Evolutionary conservation across 2,329 filamentous ascomycete genomes (phyloP).

Genomic region (Cercospora berteroae): DNA sequence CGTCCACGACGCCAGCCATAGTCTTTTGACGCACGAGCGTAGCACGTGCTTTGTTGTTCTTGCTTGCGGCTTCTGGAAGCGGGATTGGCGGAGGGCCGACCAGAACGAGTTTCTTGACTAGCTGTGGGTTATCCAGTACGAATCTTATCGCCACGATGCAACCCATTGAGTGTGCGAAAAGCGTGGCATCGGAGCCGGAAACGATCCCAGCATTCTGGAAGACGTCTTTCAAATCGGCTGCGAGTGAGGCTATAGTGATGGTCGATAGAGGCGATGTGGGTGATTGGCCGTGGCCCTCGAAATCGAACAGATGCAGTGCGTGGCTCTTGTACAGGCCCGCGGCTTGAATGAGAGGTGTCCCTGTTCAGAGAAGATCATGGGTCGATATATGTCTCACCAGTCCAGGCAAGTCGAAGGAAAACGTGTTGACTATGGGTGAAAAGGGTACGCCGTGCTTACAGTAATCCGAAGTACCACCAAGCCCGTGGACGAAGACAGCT

Average conservation of each 20-base stretch:
- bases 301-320: constrained; percentile 45
- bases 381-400: background rate
- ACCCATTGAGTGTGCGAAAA: constrained; percentile 55
- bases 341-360: constrained; percentile 44
- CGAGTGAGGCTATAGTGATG: constrained; percentile 47
- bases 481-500: constrained; percentile 55
- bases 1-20: constrained; percentile 46
- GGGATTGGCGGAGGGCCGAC: constrained; percentile 51
- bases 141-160: constrained; percentile 50
- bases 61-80: constrained; percentile 40
- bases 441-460: constrained; percentile 32
- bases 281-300: constrained; percentile 57
- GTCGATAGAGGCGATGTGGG: constrained; percentile 49
- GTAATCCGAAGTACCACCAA: constrained; percentile 49
- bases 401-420: background rate
- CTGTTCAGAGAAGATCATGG: background rate
- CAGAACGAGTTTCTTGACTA: constrained; percentile 49
- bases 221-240: constrained; percentile 40
- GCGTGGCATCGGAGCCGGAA: constrained; percentile 34
- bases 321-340: constrained; percentile 32
- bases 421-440: background rate
- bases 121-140: constrained; percentile 40
- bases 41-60: constrained; percentile 40
- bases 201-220: constrained; percentile 38
- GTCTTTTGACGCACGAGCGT: constrained; percentile 45